A percentile compares a stretch with the other conserved stretches of the same genome.
Evolutionary conservation across 2,329 filamentous ascomycete genomes (phyloP).

Genomic region (Arthrobotrys sinensis): DNA sequence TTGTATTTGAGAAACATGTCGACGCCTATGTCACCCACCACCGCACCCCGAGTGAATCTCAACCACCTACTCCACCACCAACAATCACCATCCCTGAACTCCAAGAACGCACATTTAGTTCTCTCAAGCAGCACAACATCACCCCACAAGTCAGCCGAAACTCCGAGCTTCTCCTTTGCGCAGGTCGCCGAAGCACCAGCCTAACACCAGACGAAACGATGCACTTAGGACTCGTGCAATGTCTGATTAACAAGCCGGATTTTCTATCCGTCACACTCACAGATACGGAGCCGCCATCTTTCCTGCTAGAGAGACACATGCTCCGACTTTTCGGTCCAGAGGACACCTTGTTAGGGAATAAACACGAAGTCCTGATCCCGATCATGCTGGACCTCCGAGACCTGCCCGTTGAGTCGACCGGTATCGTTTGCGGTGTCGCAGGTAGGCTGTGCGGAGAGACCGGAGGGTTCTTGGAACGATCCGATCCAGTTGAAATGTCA

Average conservation of each 20-base stretch:
- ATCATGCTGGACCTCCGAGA: constrained; percentile 88
- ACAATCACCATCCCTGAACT: constrained; percentile 84
- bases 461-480: constrained; percentile 60
- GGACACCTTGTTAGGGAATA: constrained; percentile 82
- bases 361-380: constrained; percentile 80
- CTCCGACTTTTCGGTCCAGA: constrained; percentile 74
- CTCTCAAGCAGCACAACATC: constrained; percentile 84
- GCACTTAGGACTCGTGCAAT: constrained; percentile 76
- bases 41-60: constrained; percentile 69
- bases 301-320: constrained; percentile 80
- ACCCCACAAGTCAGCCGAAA: constrained; percentile 75
- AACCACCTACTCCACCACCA: constrained; percentile 76
- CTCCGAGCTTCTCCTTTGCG: constrained; percentile 63
- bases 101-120: constrained; percentile 84
- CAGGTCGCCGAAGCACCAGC: constrained; percentile 61
- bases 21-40: constrained; percentile 76
- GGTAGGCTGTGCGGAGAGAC: constrained; percentile 82
- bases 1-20: constrained; percentile 81
- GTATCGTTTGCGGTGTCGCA: constrained; percentile 94
- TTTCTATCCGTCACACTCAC: constrained; percentile 83
- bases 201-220: constrained; percentile 76
- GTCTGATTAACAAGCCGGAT: constrained; percentile 71
- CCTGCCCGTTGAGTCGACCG: constrained; percentile 88
- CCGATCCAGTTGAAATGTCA: constrained; percentile 78
- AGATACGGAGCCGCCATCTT: constrained; percentile 80